These are phyloP conservation scores for Hanseniaspora opuntiae DNA, from an alignment of 805 yeast genomes.

Conservation along the genomic window DNA sequence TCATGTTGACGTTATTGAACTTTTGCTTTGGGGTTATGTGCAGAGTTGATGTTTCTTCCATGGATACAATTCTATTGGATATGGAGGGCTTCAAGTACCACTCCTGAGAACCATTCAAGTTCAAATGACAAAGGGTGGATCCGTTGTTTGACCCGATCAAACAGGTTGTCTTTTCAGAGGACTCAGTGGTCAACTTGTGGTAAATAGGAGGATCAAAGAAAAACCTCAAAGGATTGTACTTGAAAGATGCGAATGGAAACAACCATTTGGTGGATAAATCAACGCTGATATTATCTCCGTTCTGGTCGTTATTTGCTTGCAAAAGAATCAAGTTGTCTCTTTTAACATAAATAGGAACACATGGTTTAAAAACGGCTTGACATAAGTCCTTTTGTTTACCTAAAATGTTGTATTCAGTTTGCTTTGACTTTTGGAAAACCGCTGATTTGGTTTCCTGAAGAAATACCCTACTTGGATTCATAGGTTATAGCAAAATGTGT, in stretches of 20 bases:
- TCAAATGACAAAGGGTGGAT: not conserved
- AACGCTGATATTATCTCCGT: not conserved
- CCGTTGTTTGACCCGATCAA: constrained; percentile 9
- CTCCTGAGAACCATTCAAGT: constrained; percentile 6
- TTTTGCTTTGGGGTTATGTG: constrained; percentile 2
- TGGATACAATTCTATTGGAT: constrained; percentile 5
- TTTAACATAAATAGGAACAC: constrained; percentile 11
- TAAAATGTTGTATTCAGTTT: constrained; percentile 7
- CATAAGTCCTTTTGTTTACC: constrained; percentile 10
- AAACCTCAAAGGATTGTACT: constrained; percentile 4
- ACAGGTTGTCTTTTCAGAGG: constrained; percentile 6
- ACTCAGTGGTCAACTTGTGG: constrained; percentile 6
- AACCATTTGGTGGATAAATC: constrained; percentile 7
- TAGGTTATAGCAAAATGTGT: not conserved
- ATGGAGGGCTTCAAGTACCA: constrained; percentile 8
- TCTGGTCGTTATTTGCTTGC: not conserved
- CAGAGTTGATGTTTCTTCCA: constrained; percentile 11
- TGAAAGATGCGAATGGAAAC: constrained; percentile 5
- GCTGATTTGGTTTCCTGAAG: constrained; percentile 1
- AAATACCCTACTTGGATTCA: not conserved
- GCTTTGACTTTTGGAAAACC: not conserved
- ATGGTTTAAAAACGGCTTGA: constrained; percentile 8
- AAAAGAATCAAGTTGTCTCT: constrained; percentile 6
- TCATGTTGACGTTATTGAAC: constrained; percentile 13
- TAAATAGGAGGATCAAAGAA: constrained; percentile 8